Percentiles rank a stretch among this genome's conserved stretches.
These are phyloP conservation scores for Tylopilus cervinicoccineus DNA, from an alignment of 768 basidiomycete species.

Conservation along the genomic window DNA sequence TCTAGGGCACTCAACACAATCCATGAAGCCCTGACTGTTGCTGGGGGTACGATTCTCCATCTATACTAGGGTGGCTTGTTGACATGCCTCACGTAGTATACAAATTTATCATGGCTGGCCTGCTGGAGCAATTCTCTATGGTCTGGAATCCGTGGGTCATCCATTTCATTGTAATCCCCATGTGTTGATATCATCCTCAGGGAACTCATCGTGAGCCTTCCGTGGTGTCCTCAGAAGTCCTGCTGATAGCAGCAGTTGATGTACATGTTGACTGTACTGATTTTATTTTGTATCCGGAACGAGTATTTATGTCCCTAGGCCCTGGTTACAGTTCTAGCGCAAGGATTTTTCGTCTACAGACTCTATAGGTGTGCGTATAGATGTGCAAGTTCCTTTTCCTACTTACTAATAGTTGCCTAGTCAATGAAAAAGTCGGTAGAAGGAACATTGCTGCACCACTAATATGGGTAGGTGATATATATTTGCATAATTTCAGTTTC, in stretches of 20 bases:
- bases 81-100: not conserved
- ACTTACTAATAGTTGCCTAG: not conserved
- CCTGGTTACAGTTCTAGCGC: not conserved
- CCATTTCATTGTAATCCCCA: not conserved
- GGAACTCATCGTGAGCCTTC: constrained; percentile 3
- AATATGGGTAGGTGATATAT: not conserved
- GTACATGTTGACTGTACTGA: constrained; percentile 1
- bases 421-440: constrained; percentile 11
- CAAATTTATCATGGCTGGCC: constrained; percentile 4
- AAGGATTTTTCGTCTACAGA: constrained; percentile 14
- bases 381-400: not conserved
- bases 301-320: constrained; percentile 1
- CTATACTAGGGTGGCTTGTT: not conserved
- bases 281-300: not conserved
- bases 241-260: constrained; percentile 1
- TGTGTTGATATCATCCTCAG: not conserved
- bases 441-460: not conserved
- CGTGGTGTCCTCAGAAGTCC: not conserved
- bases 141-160: not conserved
- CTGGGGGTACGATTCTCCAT: constrained; percentile 14
- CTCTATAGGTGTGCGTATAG: constrained; percentile 10
- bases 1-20: not conserved
- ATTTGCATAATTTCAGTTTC: too few species aligned
- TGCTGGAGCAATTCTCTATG: not conserved
- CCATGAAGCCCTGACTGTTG: constrained; percentile 5